Percentiles rank a stretch among this genome's conserved stretches.
Evolutionary conservation across 2,329 filamentous ascomycete species (phyloP).

Genomic region (Penicillium griseofulvum): DNA sequence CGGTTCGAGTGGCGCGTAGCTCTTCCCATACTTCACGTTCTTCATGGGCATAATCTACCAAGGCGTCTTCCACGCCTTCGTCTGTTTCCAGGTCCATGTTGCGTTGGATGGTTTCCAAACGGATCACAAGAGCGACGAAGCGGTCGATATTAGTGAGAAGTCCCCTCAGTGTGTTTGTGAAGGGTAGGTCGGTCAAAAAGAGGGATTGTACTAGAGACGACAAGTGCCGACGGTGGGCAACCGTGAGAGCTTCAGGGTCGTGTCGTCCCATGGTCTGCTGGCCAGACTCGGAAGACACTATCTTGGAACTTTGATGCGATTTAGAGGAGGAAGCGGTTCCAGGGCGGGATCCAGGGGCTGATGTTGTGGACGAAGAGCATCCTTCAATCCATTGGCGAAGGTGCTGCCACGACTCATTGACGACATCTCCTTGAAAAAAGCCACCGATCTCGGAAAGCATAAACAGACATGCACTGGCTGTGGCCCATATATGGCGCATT

Average conservation of each 20-base stretch:
- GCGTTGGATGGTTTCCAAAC: constrained; percentile 72
- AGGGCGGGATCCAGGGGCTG: constrained; percentile 36
- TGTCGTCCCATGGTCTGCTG: constrained; percentile 47
- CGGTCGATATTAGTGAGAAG: constrained; percentile 65
- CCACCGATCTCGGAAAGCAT: constrained; percentile 82
- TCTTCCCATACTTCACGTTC: constrained; percentile 66
- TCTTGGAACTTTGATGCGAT: constrained; percentile 8
- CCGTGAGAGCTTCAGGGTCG: constrained; percentile 80
- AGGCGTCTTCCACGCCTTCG: constrained; percentile 74
- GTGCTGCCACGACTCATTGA: constrained; percentile 74
- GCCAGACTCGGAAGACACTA: constrained; percentile 10
- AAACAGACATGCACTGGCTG: constrained; percentile 80
- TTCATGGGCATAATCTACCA: constrained; percentile 68
- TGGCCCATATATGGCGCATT: constrained; percentile 86
- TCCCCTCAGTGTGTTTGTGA: constrained; percentile 40
- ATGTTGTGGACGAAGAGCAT: constrained; percentile 30
- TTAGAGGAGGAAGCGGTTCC: constrained; percentile 37
- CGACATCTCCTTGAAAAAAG: constrained; percentile 87
- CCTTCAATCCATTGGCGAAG: constrained; percentile 72
- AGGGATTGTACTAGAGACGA: constrained; percentile 55
- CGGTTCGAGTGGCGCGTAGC: constrained; percentile 61
- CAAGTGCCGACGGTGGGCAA: constrained; percentile 76
- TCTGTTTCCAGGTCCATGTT: constrained; percentile 78
- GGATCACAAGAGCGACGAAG: constrained; percentile 71
- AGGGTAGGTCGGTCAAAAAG: constrained; percentile 43